Evolutionary conservation across 1,284 basidiomycete genomes (phyloP).

Genomic region (Fomitiporia mediterranea): DNA sequence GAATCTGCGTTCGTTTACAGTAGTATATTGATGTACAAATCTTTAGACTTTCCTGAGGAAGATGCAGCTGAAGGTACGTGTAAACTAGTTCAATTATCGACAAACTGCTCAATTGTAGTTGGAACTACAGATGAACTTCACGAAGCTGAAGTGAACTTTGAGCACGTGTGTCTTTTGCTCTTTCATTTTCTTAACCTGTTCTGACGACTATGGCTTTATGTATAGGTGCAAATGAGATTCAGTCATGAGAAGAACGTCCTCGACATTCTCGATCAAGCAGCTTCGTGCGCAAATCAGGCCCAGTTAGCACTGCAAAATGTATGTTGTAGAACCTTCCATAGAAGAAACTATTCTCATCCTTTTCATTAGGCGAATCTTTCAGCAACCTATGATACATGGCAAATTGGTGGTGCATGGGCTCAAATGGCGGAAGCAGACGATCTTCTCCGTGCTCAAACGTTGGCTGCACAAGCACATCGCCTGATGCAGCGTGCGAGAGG

Average conservation of each 20-base stretch:
- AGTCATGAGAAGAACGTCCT: constrained; percentile 13
- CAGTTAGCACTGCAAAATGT: constrained; percentile 14
- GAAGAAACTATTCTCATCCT: not conserved
- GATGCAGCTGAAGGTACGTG: constrained; percentile 18
- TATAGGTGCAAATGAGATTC: constrained; percentile 11
- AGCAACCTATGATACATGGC: constrained; percentile 14
- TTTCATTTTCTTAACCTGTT: not conserved
- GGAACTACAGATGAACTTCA: constrained; percentile 12
- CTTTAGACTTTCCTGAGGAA: constrained; percentile 19
- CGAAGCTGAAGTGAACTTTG: constrained; percentile 12
- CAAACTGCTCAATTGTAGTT: constrained; percentile 19
- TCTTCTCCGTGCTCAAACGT: constrained; percentile 12
- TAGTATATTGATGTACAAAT: too few relatives aligned
- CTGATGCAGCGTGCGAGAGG: constrained; percentile 11
- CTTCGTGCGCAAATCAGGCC: constrained; percentile 9
- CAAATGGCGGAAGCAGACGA: constrained; percentile 15
- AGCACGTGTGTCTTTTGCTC: constrained; percentile 6
- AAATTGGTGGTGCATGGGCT: constrained; percentile 11
- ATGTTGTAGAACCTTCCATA: not conserved
- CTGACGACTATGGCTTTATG: not conserved
- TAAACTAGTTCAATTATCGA: too few relatives aligned
- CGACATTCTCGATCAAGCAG: constrained; percentile 13
- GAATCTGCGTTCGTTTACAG: too few relatives aligned
- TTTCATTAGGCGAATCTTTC: constrained; percentile 10
- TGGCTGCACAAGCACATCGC: constrained; percentile 10